Percentiles rank a stretch among this genome's conserved stretches.
Evolutionary conservation across 495 filamentous ascomycete species (phyloP).

Genomic region (Elasticomyces elasticus): DNA sequence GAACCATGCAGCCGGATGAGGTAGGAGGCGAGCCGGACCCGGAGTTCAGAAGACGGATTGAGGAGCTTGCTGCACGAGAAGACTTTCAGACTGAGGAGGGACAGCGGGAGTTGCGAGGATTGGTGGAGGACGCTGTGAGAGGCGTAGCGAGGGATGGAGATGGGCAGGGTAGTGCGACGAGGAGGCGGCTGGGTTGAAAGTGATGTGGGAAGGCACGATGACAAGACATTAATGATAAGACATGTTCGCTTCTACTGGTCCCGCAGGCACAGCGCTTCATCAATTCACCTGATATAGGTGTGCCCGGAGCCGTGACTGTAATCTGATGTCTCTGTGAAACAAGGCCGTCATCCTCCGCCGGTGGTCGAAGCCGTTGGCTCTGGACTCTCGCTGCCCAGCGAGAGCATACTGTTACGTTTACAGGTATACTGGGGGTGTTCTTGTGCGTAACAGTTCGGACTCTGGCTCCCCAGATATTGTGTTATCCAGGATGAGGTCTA

Average conservation of each 20-base stretch:
- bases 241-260: neutral
- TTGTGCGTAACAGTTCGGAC: no score
- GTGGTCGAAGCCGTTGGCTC: no score
- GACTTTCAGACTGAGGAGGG: conserved; percentile 36
- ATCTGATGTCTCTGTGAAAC: no score
- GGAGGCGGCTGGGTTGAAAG: conserved; percentile 9
- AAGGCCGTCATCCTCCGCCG: no score
- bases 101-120: conserved; percentile 31
- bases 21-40: conserved; percentile 33
- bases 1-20: conserved; percentile 27
- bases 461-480: no score
- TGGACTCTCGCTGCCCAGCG: no score
- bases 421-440: no score
- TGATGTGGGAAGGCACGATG: neutral
- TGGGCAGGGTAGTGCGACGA: neutral
- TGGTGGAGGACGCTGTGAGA: conserved; percentile 35
- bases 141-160: conserved; percentile 20
- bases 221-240: neutral
- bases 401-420: no score
- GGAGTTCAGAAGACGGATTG: conserved; percentile 36
- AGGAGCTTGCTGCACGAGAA: conserved; percentile 35
- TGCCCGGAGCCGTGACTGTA: no score
- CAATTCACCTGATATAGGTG: no score
- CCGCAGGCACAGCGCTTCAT: no score
- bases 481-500: no score